Evolutionary conservation across 176 grass and related monocot species (phyloP), one percentile per base, ranked within the genome.

Genomic region (Oryza brachyantha): DNA sequence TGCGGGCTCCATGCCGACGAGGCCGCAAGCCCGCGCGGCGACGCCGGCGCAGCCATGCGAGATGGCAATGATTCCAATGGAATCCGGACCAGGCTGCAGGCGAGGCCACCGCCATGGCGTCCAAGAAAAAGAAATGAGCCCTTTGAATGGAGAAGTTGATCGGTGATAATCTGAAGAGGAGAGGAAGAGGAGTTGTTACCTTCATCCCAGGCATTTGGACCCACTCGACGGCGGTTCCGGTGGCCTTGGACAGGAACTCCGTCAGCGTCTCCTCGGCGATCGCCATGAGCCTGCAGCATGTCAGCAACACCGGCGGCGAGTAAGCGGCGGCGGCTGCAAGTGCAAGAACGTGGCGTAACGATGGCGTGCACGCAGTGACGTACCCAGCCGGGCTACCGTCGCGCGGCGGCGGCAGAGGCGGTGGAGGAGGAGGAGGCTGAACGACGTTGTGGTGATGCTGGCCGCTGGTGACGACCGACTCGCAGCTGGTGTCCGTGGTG

Each of bases 41-140:
- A 99, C 84, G 60, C 96, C 96, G 25, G 81, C 78, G 79, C 96
- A 99, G 45, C 93, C 89, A 68, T 93, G 92, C 64, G 96, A 99
- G 86, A 99, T 92, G 87, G 96, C 90, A 62, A 99, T 87, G 92
- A 95, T 99, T 99, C 96, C 96, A 89, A 91, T 93, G 86, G 96
- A 99, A 99, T 99, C 96, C 92, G 96, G 96, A 99, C 96, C 96
- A 99, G 96, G 96, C 96, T 99, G 88, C 60, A 80, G 36, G 58
- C 27, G 36, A 65, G 46, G 16, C 14, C 13, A 42, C 40, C 3
- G 3, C 12, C 24, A 78, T 68, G 60, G 12, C 2, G 3, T 42
- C 8, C 70, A 64, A 70, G 43, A 82, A 67, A 40, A 46, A n/a
- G n/a, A n/a, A n/a, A n/a, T n/a, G n/a, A n/a, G n/a, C n/a, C n/a